Evolutionary conservation across 306 rosid genomes (phyloP).

Genomic region (Styphnolobium japonicum): DNA sequence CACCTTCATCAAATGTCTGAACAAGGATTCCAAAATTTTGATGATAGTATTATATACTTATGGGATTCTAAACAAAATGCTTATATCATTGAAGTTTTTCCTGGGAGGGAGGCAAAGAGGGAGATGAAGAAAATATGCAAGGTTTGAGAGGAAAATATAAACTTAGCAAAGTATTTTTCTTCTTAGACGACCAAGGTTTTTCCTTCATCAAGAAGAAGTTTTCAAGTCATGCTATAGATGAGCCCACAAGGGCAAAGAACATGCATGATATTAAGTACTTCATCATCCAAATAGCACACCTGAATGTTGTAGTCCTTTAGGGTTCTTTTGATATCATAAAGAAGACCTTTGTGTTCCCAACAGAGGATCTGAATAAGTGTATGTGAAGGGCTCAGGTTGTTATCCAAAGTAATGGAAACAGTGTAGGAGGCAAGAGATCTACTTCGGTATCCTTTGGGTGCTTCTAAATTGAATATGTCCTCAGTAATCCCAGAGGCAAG

Average conservation of each 20-base stretch:
- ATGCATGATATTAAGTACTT: neutral
- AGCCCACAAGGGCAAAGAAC: neutral
- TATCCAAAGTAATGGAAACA: constrained; percentile 43
- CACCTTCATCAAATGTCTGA: neutral
- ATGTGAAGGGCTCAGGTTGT: constrained; percentile 55
- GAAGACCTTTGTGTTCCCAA: constrained; percentile 58
- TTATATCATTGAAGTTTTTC: neutral
- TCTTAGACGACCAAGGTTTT: neutral
- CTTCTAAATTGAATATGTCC: constrained; percentile 51
- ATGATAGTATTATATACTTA: neutral
- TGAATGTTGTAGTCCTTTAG: constrained; percentile 62
- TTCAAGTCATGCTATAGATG: neutral
- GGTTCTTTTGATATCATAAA: constrained; percentile 61
- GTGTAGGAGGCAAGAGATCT: constrained; percentile 34
- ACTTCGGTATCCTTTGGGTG: constrained; percentile 22
- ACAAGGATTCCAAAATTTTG: neutral
- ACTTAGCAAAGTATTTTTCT: neutral
- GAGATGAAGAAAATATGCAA: neutral
- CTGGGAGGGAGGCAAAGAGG: too few species aligned
- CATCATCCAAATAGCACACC: constrained; percentile 16
- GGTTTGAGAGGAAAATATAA: neutral
- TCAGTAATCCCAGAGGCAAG: constrained; percentile 48
- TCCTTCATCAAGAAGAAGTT: neutral
- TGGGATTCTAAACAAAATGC: neutral
- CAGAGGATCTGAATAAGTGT: constrained; percentile 50